A percentile compares a stretch with the other conserved stretches of the same genome.
Evolutionary conservation across 805 yeast species (phyloP).

Genomic region (Ogataea paradorogensis): DNA sequence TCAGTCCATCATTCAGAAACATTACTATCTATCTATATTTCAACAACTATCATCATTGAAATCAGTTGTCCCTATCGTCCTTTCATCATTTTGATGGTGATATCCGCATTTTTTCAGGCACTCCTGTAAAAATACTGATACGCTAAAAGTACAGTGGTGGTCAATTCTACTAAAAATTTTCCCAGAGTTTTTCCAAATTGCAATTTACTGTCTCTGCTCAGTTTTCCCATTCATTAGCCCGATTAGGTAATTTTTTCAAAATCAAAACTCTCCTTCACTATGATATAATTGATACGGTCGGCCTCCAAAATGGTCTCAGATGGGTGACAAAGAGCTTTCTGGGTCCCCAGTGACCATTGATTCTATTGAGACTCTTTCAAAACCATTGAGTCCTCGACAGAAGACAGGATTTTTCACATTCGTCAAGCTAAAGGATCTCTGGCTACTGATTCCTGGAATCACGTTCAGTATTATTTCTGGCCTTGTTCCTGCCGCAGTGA

Average conservation of each 20-base stretch:
- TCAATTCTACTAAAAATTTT: background rate
- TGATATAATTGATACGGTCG: background rate
- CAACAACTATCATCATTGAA: constrained; percentile 11
- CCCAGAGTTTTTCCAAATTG: background rate
- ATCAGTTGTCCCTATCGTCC: constrained; percentile 15
- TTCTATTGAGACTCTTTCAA: constrained; percentile 1
- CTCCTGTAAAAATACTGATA: constrained; percentile 1
- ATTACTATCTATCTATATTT: constrained; percentile 12
- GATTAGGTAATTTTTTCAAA: constrained; percentile 2
- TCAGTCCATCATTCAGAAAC: constrained; percentile 7
- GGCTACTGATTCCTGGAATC: constrained; percentile 19
- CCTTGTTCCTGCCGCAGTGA: constrained; percentile 54
- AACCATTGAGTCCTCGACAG: background rate
- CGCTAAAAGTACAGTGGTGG: constrained; percentile 3
- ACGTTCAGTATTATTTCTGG: constrained; percentile 46
- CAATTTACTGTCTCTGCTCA: background rate
- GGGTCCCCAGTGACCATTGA: constrained; percentile 5
- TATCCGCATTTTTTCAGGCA: background rate
- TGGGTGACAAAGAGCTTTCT: constrained; percentile 4
- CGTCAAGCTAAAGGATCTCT: constrained; percentile 23
- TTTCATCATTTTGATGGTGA: constrained; percentile 10
- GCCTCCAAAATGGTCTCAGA: background rate
- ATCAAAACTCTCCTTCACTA: background rate
- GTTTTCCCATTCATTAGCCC: constrained; percentile 5
- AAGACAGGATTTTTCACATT: constrained; percentile 25